Conservation (phyloP, 306 rosid genomes). For the Trifolium dubium region DNA sequence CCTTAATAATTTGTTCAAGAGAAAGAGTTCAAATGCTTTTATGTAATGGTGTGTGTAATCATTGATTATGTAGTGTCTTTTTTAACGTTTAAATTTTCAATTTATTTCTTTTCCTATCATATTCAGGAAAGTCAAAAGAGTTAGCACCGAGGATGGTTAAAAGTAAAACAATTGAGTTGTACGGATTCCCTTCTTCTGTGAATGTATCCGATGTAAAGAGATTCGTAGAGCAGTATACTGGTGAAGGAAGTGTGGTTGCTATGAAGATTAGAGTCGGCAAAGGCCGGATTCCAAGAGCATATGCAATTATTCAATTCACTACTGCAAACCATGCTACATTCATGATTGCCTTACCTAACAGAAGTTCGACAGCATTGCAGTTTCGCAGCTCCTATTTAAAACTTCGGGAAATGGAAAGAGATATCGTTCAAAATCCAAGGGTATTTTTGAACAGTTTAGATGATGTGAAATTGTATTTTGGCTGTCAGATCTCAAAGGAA, state of each 20-base stretch:
- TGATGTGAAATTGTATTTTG: slow-evolving; percentile 58
- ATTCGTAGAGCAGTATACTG: slow-evolving; percentile 61
- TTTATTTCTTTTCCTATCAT: not conserved
- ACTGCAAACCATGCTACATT: slow-evolving; percentile 34
- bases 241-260: slow-evolving; percentile 63
- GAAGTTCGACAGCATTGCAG: not conserved
- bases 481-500: slow-evolving; percentile 61
- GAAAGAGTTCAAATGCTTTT: not conserved
- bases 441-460: slow-evolving; percentile 41
- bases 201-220: slow-evolving; percentile 28
- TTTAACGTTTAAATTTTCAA: no score
- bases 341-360: slow-evolving; percentile 44
- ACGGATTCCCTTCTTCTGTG: slow-evolving; percentile 62
- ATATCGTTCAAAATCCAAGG: slow-evolving; percentile 63
- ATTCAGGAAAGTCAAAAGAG: slow-evolving; percentile 36
- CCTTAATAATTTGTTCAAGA: not conserved
- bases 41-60: not conserved
- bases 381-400: slow-evolving; percentile 47
- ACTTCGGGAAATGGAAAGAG: slow-evolving; percentile 51
- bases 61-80: not conserved
- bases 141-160: not conserved
- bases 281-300: slow-evolving; percentile 42
- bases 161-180: slow-evolving; percentile 58
- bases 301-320: slow-evolving; percentile 72
- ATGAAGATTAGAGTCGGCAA: slow-evolving; percentile 53